phyloP scores from a whole-genome alignment of 371 early-diverging fungal genomes.

The Umbelopsis sp. region DNA sequence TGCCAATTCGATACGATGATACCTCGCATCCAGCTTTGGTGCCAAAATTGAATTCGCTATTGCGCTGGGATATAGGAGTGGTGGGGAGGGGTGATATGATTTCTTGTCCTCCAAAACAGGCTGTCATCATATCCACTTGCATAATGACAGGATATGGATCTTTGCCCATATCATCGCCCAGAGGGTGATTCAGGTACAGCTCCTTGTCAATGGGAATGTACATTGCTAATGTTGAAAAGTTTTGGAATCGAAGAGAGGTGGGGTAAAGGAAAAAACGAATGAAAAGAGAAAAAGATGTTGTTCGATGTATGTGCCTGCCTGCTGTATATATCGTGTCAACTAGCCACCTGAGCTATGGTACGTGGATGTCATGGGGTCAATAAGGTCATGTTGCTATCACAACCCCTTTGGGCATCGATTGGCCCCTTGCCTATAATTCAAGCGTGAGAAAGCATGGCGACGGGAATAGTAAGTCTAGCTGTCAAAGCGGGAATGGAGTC shows the following conservation, averaged over 20 bases:
- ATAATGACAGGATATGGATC: slow-evolving; percentile 13
- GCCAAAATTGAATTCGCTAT: neutral
- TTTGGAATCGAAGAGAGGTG: neutral
- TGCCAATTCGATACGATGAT: slow-evolving; percentile 2
- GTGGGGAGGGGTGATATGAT: neutral
- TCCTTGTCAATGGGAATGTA: slow-evolving; percentile 15
- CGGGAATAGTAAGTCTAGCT: neutral
- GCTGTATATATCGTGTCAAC: neutral
- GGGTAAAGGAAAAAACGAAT: neutral
- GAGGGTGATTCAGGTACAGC: slow-evolving; percentile 4
- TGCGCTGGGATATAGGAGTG: neutral
- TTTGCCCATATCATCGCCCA: neutral
- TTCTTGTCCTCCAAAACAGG: neutral
- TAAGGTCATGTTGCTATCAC: slow-evolving; percentile 3
- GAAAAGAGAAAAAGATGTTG: neutral
- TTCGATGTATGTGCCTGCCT: neutral
- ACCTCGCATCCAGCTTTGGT: slow-evolving; percentile 2
- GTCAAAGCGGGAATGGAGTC: neutral
- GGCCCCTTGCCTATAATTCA: neutral
- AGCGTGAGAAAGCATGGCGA: neutral
- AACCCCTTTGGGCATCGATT: slow-evolving; percentile 3
- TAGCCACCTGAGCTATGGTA: slow-evolving; percentile 15
- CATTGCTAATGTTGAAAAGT: neutral
- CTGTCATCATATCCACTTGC: slow-evolving; percentile 11
- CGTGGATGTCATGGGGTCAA: slow-evolving; percentile 16